Evolutionary conservation across 345 rosid genomes (phyloP), one percentile per base, ranked within the genome.

Genomic region (Bretschneidera sinensis): DNA sequence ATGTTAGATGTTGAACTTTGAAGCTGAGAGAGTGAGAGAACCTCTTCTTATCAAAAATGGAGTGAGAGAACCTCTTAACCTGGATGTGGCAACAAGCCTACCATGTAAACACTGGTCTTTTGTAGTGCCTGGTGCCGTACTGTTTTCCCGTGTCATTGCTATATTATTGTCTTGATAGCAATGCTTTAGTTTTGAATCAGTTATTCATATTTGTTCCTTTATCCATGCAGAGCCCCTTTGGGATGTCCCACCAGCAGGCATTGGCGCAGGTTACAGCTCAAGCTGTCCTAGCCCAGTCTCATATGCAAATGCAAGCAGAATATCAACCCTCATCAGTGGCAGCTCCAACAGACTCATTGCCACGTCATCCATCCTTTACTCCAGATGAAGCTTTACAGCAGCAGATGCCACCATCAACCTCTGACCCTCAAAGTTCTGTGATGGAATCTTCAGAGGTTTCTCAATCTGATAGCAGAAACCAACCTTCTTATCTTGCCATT

Each of bases 221-320:
- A 35, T 61, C 50, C 52, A 24, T 75, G 72, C 83, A 87, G 95
- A 87, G 90, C 49, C 86, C 95, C 50, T 87, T 82, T 60, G 95
- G 90, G 67, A 82, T 87, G 77, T 84, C 95, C 63, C 95, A 87
- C 65, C 89, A 78, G 76, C 88, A 84, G 66, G 94, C 94, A 51
- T 74, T 87, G 75, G 94, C 86, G 48, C 89, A 84, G 63, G 94
- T 87, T 39, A 87, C 94, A 2, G 88, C 85, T 65, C 94, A 87
- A 63, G 94, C 94, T 66, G 78, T 80, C 25, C 54, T 86, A 14
- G 67, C 76, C 17, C 77, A 76, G 60, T 72, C 86, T 54, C 82
- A 81, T 13, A 66, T 74, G 78, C 65, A 58, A 48, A 13, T 54
- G 51, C 81, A 74, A 57, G 55, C 79, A 5, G 85, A 72, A 57